A percentile compares a stretch with the other conserved stretches of the same genome.
These are phyloP conservation scores for Immersiporthe knoxdaviesiana DNA, from an alignment of 2,329 filamentous ascomycete genomes.

Conservation along the genomic window DNA sequence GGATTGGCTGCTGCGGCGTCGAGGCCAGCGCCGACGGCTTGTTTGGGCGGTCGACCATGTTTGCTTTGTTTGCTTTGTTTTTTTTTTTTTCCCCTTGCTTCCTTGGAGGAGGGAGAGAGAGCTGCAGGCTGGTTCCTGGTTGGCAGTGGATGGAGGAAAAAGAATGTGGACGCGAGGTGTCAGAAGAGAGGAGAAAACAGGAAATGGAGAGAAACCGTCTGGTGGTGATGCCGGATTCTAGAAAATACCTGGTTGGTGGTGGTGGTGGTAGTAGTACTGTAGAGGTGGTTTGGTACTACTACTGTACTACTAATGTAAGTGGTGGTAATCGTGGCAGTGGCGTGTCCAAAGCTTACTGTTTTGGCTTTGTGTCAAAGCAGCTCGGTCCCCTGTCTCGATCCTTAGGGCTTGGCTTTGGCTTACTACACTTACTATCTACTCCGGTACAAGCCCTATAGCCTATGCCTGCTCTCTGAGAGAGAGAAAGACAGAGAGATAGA, in stretches of 20 bases:
- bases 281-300: not conserved
- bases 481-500: no score
- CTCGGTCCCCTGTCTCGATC: slow-evolving; percentile 25
- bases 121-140: not conserved
- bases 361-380: slow-evolving; percentile 25
- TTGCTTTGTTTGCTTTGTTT: no score
- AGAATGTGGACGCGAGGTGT: not conserved
- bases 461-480: not conserved
- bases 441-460: not conserved
- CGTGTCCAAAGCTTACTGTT: slow-evolving; percentile 16
- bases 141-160: not conserved
- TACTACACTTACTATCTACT: not conserved
- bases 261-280: not conserved
- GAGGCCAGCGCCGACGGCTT: slow-evolving; percentile 78
- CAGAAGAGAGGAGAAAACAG: not conserved
- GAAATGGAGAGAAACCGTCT: slow-evolving; percentile 6
- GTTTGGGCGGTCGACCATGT: slow-evolving; percentile 82
- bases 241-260: not conserved
- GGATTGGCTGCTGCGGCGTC: slow-evolving; percentile 68
- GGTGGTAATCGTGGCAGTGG: slow-evolving; percentile 6
- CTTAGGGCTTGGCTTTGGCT: slow-evolving; percentile 1
- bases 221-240: not conserved
- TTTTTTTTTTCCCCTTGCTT: no score
- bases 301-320: not conserved
- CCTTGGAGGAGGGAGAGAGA: slow-evolving; percentile 12